Percentiles rank a stretch among this genome's conserved stretches.
Evolutionary conservation across 2,329 filamentous ascomycete species (phyloP).

Genomic region (Trichoderma guizhouense): DNA sequence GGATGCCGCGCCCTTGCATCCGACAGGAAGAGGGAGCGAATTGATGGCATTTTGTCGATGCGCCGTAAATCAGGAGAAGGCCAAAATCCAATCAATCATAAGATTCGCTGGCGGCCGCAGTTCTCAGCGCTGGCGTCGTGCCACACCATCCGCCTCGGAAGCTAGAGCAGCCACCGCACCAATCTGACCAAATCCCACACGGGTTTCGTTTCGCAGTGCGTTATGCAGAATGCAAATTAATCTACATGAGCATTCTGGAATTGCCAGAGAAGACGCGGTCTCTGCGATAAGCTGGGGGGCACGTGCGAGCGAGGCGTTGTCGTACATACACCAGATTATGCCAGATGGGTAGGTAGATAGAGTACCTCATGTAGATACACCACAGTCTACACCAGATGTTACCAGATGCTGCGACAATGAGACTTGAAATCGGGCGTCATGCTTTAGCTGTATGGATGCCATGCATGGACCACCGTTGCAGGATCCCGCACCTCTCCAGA

Average conservation of each 20-base stretch:
- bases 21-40: background rate
- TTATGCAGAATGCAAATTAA: background rate
- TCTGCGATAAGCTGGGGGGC: background rate
- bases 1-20: background rate
- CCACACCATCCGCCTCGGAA: conserved; percentile 3
- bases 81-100: background rate
- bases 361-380: background rate
- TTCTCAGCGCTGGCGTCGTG: conserved; percentile 13
- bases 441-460: background rate
- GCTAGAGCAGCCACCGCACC: background rate
- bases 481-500: conserved; percentile 12
- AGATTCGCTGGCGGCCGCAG: conserved; percentile 14
- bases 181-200: background rate
- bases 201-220: background rate
- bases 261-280: background rate
- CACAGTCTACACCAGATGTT: background rate
- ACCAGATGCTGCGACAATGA: background rate
- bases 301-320: background rate
- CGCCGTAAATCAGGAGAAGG: background rate
- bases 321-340: background rate
- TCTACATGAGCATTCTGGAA: background rate
- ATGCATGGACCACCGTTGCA: background rate
- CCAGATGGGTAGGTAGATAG: background rate
- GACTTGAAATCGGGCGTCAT: background rate
- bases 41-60: background rate